Base-by-base conservation (phyloP, 2,329 filamentous ascomycete genomes). In the Colletotrichum higginsianum region DNA sequence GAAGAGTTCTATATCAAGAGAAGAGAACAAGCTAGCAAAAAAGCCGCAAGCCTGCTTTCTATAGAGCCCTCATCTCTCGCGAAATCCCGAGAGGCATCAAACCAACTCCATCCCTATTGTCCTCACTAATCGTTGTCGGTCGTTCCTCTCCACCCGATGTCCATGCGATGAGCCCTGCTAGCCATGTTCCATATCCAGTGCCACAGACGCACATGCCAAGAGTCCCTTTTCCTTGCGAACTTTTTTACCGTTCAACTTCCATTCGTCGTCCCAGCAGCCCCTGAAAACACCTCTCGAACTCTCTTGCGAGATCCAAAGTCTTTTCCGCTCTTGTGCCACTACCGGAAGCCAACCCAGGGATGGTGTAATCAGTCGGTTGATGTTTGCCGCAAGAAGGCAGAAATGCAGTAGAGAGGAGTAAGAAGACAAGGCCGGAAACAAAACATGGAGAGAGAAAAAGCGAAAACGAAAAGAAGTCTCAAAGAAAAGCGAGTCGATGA, bases 81-180 rank as follows among this genome's bases (percentile, higher is more conserved):
- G 11, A 21, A 13, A 56, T 13, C 8, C 40, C 35, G 1, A 44
- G n/a, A 35, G n/a, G n/a, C 8, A 40, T 56, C 35, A 56, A 56
- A 56, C 53, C n/a, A 11, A 6, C 40, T n/a, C 35, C 30, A 18
- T 26, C 53, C 18, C 35, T 30, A 16, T 56, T 23, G 30, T 23
- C n/a, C 16, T 42, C n/a, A 49, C 5, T 4, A 49, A 23, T 23
- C 35, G 13, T 16, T n/a, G 18, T n/a, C 30, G 21, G n/a, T 21
- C 52, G 52, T 56, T 40, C 8, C 13, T 4, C 12, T 35, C 55
- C 40, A 13, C 13, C 35, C 38, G 55, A 57, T 42, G 35, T 57
- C 35, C 55, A 57, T 42, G 35, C 35, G 55, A 42, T 23, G 55
- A 42, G 55, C 55, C 55, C 35, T 57, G 13, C 55, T 57, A 57